Percentiles rank a stretch among this genome's conserved stretches.
These are phyloP conservation scores for Pythium biforme DNA, from an alignment of 352 stramenopile genomes.

Conservation along the genomic window DNA sequence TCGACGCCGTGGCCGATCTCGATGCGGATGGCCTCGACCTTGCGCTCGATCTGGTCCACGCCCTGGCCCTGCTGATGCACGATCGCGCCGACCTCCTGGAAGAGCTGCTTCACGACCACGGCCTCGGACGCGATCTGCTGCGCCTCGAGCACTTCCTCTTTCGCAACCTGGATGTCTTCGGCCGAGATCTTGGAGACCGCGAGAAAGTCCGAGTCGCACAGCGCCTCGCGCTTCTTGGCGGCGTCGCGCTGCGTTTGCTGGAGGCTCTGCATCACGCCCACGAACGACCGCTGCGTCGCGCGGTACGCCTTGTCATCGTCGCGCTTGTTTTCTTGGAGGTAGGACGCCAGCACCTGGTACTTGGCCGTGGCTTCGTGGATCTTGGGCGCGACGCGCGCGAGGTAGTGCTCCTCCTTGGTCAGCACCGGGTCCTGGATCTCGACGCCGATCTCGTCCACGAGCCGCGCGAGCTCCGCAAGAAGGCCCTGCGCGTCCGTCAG, in stretches of 20 bases:
- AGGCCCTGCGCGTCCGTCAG: slow-evolving; percentile 43
- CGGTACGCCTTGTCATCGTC: slow-evolving; percentile 47
- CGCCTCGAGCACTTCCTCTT: slow-evolving; percentile 72
- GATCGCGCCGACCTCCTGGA: slow-evolving; percentile 64
- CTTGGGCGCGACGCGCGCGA: slow-evolving; percentile 39
- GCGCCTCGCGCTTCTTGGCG: slow-evolving; percentile 48
- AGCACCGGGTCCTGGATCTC: slow-evolving; percentile 40
- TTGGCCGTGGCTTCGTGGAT: slow-evolving; percentile 54
- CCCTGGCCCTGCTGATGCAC: slow-evolving; percentile 63
- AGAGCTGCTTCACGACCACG: slow-evolving; percentile 64
- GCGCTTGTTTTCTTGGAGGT: slow-evolving; percentile 65
- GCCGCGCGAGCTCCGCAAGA: slow-evolving; percentile 34
- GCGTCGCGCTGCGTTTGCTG: slow-evolving; percentile 59
- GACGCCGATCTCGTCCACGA: slow-evolving; percentile 40
- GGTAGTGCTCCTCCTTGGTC: slow-evolving; percentile 57
- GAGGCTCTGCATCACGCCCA: slow-evolving; percentile 67
- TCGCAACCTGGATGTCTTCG: slow-evolving; percentile 69
- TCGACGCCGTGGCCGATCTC: slow-evolving; percentile 75
- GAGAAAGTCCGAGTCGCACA: slow-evolving; percentile 75
- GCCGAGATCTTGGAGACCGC: slow-evolving; percentile 50
- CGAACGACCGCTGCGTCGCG: slow-evolving; percentile 56
- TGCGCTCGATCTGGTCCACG: slow-evolving; percentile 69
- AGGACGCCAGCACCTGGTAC: slow-evolving; percentile 62
- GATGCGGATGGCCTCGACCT: slow-evolving; percentile 68
- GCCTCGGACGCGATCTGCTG: slow-evolving; percentile 62